Base-by-base conservation (phyloP, 768 basidiomycete genomes). In the Trametes villosa region DNA sequence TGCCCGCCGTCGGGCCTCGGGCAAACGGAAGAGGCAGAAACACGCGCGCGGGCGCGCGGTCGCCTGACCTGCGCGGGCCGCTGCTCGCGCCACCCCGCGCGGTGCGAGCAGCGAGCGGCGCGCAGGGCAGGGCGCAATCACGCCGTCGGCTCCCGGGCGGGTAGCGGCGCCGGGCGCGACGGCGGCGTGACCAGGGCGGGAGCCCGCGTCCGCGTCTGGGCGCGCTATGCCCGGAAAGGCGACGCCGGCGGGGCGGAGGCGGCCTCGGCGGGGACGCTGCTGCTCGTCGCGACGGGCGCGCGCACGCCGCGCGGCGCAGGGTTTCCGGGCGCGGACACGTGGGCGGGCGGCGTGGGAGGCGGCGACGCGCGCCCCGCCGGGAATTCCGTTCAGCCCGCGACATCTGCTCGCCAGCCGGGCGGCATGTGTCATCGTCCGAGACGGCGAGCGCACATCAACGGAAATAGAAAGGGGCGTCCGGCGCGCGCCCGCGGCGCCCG, bases 261-360 rank as follows among this genome's bases (percentile, higher is more conserved):
- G 45, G 42, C 15, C 6, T 13, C 15, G 42, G 40, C 44, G 42
- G 18, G 18, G 29, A 18, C 29, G 53, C 1, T n/a, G 42, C 42
- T 24, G 34, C 45, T 22, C 31, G 45, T 15, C 26, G 24, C 44
- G 45, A 33, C 20, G 41, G 42, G 40, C 24, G 53, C 22, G 27
- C 15, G 48, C n/a, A 18, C 50, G 44, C 50, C 36, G 42, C 33
- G 57, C 62, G 65, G 60, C 48, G 63, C 57, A 24, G 61, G 48
- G 22, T 26, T 44, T 65, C 64, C 64, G 65, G 54, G 58, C 22
- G 64, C 63, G 64, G 59, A 47, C 67, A 68, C 67, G 67, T 68
- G 66, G 66, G 67, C 67, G 67, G 64, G 62, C 49, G 53, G 59
- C 59, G 58, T 62, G 63, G 48, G 57, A 54, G 48, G 31, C n/a